Conservation (phyloP, 371 early-diverging fungal species). For the Mortierella sp. region DNA sequence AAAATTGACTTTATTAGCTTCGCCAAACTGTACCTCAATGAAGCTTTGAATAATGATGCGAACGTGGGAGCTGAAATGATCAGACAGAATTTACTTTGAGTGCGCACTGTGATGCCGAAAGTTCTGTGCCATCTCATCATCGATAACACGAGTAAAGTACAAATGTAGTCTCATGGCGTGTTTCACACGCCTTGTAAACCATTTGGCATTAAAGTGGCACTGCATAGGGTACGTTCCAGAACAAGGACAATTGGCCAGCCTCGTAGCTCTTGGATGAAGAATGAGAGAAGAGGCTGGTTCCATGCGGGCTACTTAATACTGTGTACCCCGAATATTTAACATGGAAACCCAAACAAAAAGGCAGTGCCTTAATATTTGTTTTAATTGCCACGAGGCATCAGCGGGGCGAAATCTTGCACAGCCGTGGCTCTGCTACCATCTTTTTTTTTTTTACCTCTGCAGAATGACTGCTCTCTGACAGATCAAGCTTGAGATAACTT, state of each 20-base stretch:
- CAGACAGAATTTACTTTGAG: no score
- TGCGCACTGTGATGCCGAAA: no score
- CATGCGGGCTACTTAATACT: not conserved
- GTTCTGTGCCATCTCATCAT: no score
- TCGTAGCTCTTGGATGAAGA: no score
- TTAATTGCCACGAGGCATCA: not conserved
- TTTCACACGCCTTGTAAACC: constrained; percentile 1
- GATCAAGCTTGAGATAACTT: no score
- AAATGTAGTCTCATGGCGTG: not conserved
- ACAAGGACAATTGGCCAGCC: no score
- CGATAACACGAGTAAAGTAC: not conserved
- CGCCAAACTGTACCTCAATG: not conserved
- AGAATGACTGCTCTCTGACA: not conserved
- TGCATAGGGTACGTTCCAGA: not conserved
- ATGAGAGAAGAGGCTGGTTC: not conserved
- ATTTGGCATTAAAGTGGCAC: not conserved
- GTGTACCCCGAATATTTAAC: not conserved
- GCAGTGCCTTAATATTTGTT: not conserved
- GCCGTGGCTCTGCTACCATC: not conserved
- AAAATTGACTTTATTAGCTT: no score
- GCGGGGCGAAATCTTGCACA: not conserved
- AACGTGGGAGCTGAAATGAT: no score
- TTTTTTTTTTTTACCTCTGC: not conserved
- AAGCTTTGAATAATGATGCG: not conserved
- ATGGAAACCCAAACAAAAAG: not conserved